These are phyloP conservation scores for Chrysosporium keratinophilum DNA, from an alignment of 2,329 filamentous ascomycete species.

Conservation along the genomic window DNA sequence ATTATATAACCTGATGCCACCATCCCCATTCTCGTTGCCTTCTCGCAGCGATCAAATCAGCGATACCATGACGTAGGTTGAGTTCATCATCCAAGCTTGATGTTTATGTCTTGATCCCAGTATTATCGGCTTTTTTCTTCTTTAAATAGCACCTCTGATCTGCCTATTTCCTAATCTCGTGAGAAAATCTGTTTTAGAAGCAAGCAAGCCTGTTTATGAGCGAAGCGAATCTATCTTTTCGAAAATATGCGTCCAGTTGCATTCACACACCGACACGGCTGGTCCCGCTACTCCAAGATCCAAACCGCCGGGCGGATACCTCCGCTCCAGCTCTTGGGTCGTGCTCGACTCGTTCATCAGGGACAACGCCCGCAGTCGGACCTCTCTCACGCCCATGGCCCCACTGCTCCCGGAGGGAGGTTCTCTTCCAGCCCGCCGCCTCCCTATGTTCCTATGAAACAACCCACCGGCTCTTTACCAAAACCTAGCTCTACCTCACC, in stretches of 20 bases:
- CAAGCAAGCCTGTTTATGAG: too few relatives aligned
- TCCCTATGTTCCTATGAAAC: slow-evolving; percentile 7
- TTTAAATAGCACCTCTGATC: too few relatives aligned
- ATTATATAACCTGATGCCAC: too few relatives aligned
- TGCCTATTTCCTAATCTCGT: background rate
- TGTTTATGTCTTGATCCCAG: too few relatives aligned
- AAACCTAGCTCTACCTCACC: slow-evolving; percentile 6
- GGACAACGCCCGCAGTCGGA: slow-evolving; percentile 6
- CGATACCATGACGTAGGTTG: too few relatives aligned
- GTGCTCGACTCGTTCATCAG: slow-evolving; percentile 10
- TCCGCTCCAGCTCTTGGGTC: background rate
- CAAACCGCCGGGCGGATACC: background rate
- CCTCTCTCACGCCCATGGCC: background rate
- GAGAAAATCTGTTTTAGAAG: background rate
- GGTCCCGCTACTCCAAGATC: slow-evolving; percentile 1
- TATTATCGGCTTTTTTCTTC: too few relatives aligned
- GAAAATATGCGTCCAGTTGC: background rate
- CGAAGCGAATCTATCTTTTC: too few relatives aligned
- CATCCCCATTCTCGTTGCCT: too few relatives aligned
- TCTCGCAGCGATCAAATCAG: too few relatives aligned
- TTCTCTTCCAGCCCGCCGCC: slow-evolving; percentile 6
- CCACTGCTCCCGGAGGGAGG: background rate
- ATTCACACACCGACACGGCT: background rate
- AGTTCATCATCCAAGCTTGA: too few relatives aligned
- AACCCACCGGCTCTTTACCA: background rate